phyloP scores from a whole-genome alignment of 345 rosid species.

The Moringa oleifera region DNA sequence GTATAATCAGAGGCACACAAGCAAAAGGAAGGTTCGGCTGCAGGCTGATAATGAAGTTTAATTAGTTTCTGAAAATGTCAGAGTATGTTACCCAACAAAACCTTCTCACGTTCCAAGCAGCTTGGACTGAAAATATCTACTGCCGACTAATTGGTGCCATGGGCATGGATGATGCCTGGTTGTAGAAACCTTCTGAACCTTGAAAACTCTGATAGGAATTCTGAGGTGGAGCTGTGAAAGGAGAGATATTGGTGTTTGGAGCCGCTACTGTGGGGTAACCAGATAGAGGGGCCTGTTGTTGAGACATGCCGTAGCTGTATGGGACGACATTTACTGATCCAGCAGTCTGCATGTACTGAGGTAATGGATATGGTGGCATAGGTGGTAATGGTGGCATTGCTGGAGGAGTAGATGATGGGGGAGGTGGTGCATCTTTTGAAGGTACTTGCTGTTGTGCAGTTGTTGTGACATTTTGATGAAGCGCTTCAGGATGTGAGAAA shows the following conservation, averaged over 20 bases:
- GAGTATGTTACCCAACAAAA: neutral
- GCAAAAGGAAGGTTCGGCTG: neutral
- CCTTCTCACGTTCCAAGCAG: neutral
- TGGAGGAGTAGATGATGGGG: conserved; percentile 53
- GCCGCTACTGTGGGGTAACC: conserved; percentile 35
- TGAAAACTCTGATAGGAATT: conserved; percentile 58
- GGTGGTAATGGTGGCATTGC: conserved; percentile 51
- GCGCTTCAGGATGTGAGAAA: conserved; percentile 28
- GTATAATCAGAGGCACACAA: conserved; percentile 18
- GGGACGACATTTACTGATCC: conserved; percentile 46
- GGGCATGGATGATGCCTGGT: conserved; percentile 53
- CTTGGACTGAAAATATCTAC: conserved; percentile 20
- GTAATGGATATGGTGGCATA: conserved; percentile 44
- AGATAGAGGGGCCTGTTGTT: conserved; percentile 37
- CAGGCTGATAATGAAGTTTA: neutral
- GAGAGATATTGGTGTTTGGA: conserved; percentile 40
- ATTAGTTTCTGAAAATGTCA: conserved; percentile 2
- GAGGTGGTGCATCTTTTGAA: conserved; percentile 45
- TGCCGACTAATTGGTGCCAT: conserved; percentile 64
- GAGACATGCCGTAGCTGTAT: conserved; percentile 46
- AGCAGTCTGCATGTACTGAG: conserved; percentile 50
- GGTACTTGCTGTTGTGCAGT: conserved; percentile 26
- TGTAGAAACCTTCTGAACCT: conserved; percentile 67
- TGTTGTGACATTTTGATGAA: conserved; percentile 23
- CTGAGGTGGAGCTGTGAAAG: conserved; percentile 32